Evolutionary conservation across 2,329 filamentous ascomycete genomes (phyloP), one percentile per base, ranked within the genome.

Genomic region (Chrysoporthe cubensis): DNA sequence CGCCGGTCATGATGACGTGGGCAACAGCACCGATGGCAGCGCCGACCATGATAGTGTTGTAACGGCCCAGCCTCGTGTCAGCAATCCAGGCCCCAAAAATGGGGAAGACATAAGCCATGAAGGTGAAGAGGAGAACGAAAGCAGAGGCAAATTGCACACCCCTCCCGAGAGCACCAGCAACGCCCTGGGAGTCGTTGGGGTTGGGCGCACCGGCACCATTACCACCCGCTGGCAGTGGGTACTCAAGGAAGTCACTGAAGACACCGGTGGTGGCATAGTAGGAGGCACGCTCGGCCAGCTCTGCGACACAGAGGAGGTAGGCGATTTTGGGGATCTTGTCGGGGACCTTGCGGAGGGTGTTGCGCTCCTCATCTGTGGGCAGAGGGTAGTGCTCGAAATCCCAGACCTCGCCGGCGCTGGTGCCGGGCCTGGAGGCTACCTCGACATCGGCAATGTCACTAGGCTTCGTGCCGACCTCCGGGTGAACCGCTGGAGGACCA

Each of bases 21-120:
- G 90, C 90, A 18, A 88, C 71, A 71, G 88, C 85, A 37, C 89
- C 88, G 42, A 90, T 81, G 0, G 85, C 75, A 11, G 85, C 85
- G 6, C 82, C 82, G 43, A 69, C 70, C 69, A 88, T 80, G 72
- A 92, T 91, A 1, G 90, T 90, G 71, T 85, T 84, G 79, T 88
- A 92, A 63, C 89, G 87, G 54, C 90, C 90, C 66, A 87, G 82
- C 73, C 88, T 88, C 69, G 88, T 84, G 76, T 92, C 90, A 8
- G 90, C 88, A 37, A 87, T 73, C 72, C 82, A 87, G 13, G 83
- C 86, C 71, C 86, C 85, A 32, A 83, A 72, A 37, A 85, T 80
- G 0, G 83, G 83, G 11, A 84, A 73, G 16, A 82, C 72, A 71
- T 85, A 87, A 13, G 83, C 79, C 46, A 86, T 72, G 68, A 87